Conservation (phyloP, 2,329 filamentous ascomycete genomes). For the Aspergillus viridinutans region DNA sequence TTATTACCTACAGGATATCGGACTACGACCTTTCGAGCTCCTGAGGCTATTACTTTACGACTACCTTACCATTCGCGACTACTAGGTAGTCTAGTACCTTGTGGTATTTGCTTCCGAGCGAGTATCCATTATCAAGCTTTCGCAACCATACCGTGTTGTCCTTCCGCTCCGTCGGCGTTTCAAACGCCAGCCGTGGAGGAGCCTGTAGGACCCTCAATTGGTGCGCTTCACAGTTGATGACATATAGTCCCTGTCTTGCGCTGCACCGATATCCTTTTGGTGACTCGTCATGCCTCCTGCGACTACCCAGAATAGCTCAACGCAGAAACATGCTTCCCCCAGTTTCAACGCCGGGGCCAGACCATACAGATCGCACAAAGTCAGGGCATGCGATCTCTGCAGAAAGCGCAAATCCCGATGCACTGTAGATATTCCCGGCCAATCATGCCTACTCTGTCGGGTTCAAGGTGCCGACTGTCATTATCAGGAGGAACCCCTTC, state of each 20-base stretch:
- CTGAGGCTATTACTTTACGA: background rate
- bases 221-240: background rate
- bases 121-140: background rate
- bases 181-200: background rate
- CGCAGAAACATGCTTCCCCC: slow-evolving; percentile 31
- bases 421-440: slow-evolving; percentile 51
- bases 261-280: slow-evolving; percentile 1
- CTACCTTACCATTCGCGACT: background rate
- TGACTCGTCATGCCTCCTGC: slow-evolving; percentile 31
- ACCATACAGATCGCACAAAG: slow-evolving; percentile 59
- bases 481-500: slow-evolving; percentile 44
- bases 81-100: background rate
- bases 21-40: background rate
- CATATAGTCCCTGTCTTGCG: background rate
- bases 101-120: background rate
- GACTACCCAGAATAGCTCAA: slow-evolving; percentile 25
- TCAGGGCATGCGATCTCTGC: slow-evolving; percentile 58
- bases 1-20: background rate
- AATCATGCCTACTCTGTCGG: slow-evolving; percentile 55
- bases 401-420: slow-evolving; percentile 60
- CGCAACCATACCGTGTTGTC: background rate
- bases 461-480: slow-evolving; percentile 56
- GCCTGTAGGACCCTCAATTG: background rate
- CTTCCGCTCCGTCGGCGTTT: background rate
- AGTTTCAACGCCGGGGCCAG: slow-evolving; percentile 43